Evolutionary conservation across 345 rosid species (phyloP).

Genomic region (Brassica rapa): DNA sequence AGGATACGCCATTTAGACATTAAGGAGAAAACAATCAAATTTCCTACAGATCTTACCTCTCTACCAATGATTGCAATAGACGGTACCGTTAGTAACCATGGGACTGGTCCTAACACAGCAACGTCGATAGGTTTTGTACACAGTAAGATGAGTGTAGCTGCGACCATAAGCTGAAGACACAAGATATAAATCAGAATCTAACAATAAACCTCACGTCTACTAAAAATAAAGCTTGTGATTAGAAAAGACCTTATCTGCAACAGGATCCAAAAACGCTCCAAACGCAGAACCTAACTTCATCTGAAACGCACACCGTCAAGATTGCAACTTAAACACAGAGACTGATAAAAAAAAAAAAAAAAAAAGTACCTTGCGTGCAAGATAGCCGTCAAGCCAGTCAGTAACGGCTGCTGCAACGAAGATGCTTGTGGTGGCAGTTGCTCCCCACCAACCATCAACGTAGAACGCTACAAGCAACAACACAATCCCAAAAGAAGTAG

Average conservation of each 20-base stretch:
- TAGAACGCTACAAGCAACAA: constrained; percentile 60
- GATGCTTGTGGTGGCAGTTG: constrained; percentile 83
- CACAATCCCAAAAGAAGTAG: neutral
- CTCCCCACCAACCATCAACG: constrained; percentile 83
- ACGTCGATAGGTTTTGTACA: constrained; percentile 76
- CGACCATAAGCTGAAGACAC: constrained; percentile 86
- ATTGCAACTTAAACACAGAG: neutral
- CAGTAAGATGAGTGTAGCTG: constrained; percentile 84
- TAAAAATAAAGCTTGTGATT: neutral
- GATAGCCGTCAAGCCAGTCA: constrained; percentile 98
- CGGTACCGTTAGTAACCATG: constrained; percentile 75
- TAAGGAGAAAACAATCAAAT: neutral
- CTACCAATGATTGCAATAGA: constrained; percentile 61
- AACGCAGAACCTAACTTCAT: constrained; percentile 82
- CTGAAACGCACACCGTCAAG: constrained; percentile 46
- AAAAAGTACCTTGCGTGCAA: constrained; percentile 78
- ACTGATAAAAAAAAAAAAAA: neutral
- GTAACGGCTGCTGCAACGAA: constrained; percentile 89
- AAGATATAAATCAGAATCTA: constrained; percentile 23
- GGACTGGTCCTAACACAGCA: constrained; percentile 55
- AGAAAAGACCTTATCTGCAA: constrained; percentile 84
- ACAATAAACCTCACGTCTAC: neutral
- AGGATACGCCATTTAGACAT: neutral
- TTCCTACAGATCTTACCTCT: constrained; percentile 58
- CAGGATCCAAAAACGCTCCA: constrained; percentile 99